These are phyloP conservation scores for Podospora bellae-mahoneyi DNA, from an alignment of 495 filamentous ascomycete species.

Conservation along the genomic window DNA sequence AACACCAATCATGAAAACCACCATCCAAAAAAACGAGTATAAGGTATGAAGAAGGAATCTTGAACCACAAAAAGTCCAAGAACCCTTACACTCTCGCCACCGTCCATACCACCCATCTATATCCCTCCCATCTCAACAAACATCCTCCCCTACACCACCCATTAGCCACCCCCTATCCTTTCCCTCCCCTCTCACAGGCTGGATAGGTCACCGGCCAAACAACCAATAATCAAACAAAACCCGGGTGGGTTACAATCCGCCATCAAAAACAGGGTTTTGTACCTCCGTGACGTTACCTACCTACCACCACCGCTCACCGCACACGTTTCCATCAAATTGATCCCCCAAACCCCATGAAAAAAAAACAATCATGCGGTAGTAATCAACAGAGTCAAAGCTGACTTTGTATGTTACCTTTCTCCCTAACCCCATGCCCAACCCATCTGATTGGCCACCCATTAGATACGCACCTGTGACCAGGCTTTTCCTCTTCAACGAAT, in stretches of 20 bases:
- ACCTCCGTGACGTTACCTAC: background rate
- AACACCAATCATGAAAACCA: background rate
- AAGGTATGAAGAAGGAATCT: background rate
- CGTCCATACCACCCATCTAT: background rate
- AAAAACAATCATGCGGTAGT: background rate
- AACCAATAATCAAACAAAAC: background rate
- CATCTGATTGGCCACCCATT: background rate
- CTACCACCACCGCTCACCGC: background rate
- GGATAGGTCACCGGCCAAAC: background rate
- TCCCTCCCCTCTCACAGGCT: background rate
- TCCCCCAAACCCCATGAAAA: background rate
- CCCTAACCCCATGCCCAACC: background rate
- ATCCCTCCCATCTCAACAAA: background rate
- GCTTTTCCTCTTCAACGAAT: background rate
- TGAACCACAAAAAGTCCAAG: background rate
- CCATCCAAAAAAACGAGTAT: constrained; percentile 1
- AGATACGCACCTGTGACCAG: background rate
- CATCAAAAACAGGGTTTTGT: background rate
- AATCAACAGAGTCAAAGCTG: background rate
- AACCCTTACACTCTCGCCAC: background rate
- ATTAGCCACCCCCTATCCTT: background rate
- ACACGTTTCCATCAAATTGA: background rate
- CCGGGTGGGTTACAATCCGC: background rate
- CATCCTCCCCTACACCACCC: background rate
- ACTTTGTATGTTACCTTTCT: background rate